Evolutionary conservation across 2,329 filamentous ascomycete genomes (phyloP).

Genomic region (Hymenoscyphus scutula): DNA sequence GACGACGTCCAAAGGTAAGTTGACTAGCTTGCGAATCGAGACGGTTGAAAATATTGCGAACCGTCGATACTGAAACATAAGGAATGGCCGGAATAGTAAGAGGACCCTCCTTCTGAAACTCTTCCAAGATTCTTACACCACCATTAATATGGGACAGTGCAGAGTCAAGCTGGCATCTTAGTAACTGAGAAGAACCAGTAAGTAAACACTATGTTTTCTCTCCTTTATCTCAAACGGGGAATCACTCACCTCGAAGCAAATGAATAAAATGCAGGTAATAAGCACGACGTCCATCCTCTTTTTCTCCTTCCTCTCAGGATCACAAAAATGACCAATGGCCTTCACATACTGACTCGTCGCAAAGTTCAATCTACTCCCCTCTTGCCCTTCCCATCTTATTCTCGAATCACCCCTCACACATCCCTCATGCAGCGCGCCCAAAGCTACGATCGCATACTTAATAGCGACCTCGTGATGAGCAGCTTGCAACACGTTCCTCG

Average conservation of each 20-base stretch:
- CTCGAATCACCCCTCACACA: conserved; percentile 13
- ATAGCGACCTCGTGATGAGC: conserved; percentile 46
- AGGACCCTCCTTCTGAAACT: conserved; percentile 9
- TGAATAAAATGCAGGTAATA: conserved; percentile 24
- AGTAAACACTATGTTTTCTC: background rate
- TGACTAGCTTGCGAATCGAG: conserved; percentile 18
- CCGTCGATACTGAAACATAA: conserved; percentile 16
- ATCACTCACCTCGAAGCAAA: conserved; percentile 26
- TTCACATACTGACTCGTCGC: conserved; percentile 22
- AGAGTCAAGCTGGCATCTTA: conserved; percentile 20
- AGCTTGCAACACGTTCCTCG: conserved; percentile 56
- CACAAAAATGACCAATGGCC: conserved; percentile 17
- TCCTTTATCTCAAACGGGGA: too few relatives aligned
- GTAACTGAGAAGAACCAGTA: conserved; percentile 11
- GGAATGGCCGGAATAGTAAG: conserved; percentile 7
- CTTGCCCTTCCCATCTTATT: background rate
- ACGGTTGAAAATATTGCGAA: conserved; percentile 20
- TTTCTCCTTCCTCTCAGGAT: conserved; percentile 21
- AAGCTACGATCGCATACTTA: conserved; percentile 23
- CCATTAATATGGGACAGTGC: conserved; percentile 24
- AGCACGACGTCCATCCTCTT: conserved; percentile 19
- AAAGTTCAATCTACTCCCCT: conserved; percentile 12
- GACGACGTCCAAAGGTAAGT: conserved; percentile 4
- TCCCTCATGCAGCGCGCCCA: conserved; percentile 24
- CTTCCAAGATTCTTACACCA: conserved; percentile 20